A percentile compares a stretch with the other conserved stretches of the same genome.
phyloP scores from a whole-genome alignment of 345 rosid genomes.

The Eucalyptus virginea region DNA sequence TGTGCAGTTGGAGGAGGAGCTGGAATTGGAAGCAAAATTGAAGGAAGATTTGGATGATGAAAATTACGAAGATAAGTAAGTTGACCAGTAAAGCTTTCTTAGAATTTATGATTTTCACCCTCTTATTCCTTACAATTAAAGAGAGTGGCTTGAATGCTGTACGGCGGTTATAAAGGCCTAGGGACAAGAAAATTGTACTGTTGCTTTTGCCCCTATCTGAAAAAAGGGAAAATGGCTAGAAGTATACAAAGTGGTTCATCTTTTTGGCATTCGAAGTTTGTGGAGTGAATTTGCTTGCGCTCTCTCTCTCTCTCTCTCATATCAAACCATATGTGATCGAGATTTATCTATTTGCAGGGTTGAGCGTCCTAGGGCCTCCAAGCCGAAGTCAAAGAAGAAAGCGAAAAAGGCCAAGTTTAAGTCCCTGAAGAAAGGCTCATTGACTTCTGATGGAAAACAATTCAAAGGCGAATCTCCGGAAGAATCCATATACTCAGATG shows the following conservation, averaged over 20 bases:
- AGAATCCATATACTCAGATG: conserved; percentile 23
- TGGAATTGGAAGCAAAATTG: conserved; percentile 83
- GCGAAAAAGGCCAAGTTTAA: conserved; percentile 85
- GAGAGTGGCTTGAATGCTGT: neutral
- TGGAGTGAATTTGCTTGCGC: neutral
- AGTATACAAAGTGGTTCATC: neutral
- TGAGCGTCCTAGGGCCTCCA: conserved; percentile 30
- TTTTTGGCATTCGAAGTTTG: neutral
- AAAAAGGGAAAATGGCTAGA: neutral
- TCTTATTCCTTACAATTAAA: neutral
- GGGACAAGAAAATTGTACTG: neutral
- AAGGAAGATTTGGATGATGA: conserved; percentile 62
- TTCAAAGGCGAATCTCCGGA: conserved; percentile 32
- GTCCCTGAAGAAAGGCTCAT: conserved; percentile 81
- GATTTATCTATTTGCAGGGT: conserved; percentile 28
- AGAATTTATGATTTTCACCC: neutral
- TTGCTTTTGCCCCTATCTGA: neutral
- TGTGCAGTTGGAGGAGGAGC: conserved; percentile 80
- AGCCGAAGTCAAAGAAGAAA: conserved; percentile 82
- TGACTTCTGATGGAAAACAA: conserved; percentile 49
- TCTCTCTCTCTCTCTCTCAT: neutral
- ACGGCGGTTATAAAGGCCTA: neutral
- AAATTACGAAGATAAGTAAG: conserved; percentile 53
- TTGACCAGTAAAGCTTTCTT: neutral
- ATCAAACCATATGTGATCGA: neutral